A percentile compares a stretch with the other conserved stretches of the same genome.
Evolutionary conservation across 306 rosid species (phyloP).

Genomic region (Lotus japonicus): DNA sequence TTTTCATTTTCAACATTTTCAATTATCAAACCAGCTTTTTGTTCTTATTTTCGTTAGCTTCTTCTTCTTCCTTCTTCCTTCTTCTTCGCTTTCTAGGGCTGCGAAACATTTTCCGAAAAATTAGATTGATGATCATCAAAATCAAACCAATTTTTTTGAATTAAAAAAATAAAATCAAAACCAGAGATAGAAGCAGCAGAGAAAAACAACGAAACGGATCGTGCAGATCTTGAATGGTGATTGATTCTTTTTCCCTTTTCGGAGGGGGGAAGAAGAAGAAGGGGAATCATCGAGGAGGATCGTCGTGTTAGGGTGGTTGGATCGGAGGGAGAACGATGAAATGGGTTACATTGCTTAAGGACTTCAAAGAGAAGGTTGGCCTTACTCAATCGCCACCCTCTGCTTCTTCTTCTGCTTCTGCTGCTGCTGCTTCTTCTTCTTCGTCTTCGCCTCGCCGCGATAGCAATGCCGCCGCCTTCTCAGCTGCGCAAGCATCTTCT

Average conservation of each 20-base stretch:
- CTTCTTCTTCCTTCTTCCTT: too few species aligned
- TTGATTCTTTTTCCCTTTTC: slow-evolving; percentile 18
- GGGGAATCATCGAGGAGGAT: too few species aligned
- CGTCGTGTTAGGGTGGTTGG: too few species aligned
- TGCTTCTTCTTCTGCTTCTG: slow-evolving; percentile 31
- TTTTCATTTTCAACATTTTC: background rate
- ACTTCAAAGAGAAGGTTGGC: slow-evolving; percentile 98
- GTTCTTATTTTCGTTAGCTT: slow-evolving; percentile 22
- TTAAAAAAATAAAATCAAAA: background rate
- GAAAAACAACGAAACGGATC: slow-evolving; percentile 13
- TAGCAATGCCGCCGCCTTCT: slow-evolving; percentile 44
- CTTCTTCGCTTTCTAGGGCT: slow-evolving; percentile 46
- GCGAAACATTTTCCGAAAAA: slow-evolving; percentile 34
- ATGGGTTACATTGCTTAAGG: slow-evolving; percentile 98
- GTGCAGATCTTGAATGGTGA: slow-evolving; percentile 44
- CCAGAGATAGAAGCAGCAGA: slow-evolving; percentile 4
- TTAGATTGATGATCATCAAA: slow-evolving; percentile 3
- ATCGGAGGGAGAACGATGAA: slow-evolving; percentile 88
- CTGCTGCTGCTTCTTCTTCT: slow-evolving; percentile 38
- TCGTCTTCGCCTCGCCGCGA: slow-evolving; percentile 22
- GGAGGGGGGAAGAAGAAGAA: slow-evolving; percentile 26
- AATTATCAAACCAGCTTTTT: background rate
- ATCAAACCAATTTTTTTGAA: slow-evolving; percentile 11
- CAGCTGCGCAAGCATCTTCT: slow-evolving; percentile 43
- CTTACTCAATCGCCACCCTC: slow-evolving; percentile 56